These are phyloP conservation scores for Lactifluus volemus DNA, from an alignment of 768 basidiomycete genomes.

Conservation along the genomic window DNA sequence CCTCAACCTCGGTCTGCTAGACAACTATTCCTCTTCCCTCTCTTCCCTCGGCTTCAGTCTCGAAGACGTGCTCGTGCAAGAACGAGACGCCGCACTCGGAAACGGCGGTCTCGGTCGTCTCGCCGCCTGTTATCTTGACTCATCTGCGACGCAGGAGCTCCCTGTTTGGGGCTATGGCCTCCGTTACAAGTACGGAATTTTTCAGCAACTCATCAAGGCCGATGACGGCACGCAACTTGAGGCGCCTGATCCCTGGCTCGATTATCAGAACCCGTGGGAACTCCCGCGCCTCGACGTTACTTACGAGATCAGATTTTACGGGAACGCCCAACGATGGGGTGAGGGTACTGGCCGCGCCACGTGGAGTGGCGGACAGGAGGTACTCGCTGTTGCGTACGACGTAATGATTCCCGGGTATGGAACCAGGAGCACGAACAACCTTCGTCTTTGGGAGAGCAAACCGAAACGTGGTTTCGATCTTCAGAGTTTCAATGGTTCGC, in stretches of 20 bases:
- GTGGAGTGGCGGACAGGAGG: constrained; percentile 91
- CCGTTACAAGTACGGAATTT: constrained; percentile 92
- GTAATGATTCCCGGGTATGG: constrained; percentile 87
- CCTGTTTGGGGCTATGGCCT: constrained; percentile 96
- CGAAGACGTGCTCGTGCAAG: constrained; percentile 79
- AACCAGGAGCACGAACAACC: constrained; percentile 83
- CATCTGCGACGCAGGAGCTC: constrained; percentile 81
- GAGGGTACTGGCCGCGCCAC: constrained; percentile 45
- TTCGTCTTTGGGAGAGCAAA: constrained; percentile 77
- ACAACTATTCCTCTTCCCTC: constrained; percentile 58
- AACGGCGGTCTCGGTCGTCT: constrained; percentile 95
- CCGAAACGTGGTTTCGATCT: constrained; percentile 89
- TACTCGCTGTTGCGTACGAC: constrained; percentile 89
- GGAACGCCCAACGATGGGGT: constrained; percentile 58
- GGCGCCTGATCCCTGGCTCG: constrained; percentile 91
- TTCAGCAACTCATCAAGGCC: constrained; percentile 84
- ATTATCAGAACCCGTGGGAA: constrained; percentile 85
- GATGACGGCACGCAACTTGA: constrained; percentile 72
- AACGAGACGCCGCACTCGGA: constrained; percentile 91
- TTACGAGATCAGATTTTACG: constrained; percentile 86
- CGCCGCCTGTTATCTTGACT: constrained; percentile 96
- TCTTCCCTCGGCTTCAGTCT: constrained; percentile 80
- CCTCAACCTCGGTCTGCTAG: constrained; percentile 81
- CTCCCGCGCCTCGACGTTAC: constrained; percentile 77
- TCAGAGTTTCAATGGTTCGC: constrained; percentile 84